These are phyloP conservation scores for Coemansia sp. DNA, from an alignment of 192 early-diverging fungal species.

Conservation along the genomic window DNA sequence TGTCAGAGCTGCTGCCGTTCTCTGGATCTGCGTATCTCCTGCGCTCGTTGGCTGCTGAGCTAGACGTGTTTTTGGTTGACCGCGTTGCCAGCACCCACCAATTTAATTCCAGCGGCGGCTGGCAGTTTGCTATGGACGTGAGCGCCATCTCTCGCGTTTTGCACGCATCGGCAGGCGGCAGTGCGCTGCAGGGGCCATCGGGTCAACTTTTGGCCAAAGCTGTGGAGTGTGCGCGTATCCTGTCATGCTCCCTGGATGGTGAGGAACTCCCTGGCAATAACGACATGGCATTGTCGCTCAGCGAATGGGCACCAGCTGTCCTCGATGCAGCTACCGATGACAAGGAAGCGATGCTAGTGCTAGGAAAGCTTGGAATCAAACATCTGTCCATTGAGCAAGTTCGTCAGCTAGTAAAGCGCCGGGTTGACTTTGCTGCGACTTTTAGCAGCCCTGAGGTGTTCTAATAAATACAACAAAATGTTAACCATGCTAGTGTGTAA, in stretches of 20 bases:
- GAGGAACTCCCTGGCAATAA: neutral
- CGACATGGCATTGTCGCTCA: constrained; percentile 26
- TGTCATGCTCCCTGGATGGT: constrained; percentile 23
- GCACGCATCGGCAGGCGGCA: constrained; percentile 5
- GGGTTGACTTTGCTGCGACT: constrained; percentile 23
- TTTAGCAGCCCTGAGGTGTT: neutral
- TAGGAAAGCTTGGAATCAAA: constrained; percentile 36
- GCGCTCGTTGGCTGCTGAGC: constrained; percentile 24
- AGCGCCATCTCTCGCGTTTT: constrained; percentile 21
- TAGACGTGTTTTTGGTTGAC: constrained; percentile 39
- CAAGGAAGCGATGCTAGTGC: constrained; percentile 21
- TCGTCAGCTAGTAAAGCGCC: constrained; percentile 23
- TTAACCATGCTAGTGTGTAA: neutral
- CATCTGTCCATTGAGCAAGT: constrained; percentile 27
- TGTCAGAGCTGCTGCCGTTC: constrained; percentile 23
- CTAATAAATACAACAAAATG: neutral
- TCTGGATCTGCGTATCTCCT: constrained; percentile 20
- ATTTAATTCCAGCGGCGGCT: constrained; percentile 27
- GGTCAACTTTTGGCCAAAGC: constrained; percentile 17
- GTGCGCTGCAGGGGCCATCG: neutral
- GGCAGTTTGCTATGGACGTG: constrained; percentile 35
- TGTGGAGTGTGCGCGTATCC: constrained; percentile 19
- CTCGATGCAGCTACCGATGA: constrained; percentile 15
- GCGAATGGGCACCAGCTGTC: constrained; percentile 31
- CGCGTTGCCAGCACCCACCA: constrained; percentile 38